These are phyloP conservation scores for Pythium rishiriense DNA, from an alignment of 352 stramenopile species.

Conservation along the genomic window DNA sequence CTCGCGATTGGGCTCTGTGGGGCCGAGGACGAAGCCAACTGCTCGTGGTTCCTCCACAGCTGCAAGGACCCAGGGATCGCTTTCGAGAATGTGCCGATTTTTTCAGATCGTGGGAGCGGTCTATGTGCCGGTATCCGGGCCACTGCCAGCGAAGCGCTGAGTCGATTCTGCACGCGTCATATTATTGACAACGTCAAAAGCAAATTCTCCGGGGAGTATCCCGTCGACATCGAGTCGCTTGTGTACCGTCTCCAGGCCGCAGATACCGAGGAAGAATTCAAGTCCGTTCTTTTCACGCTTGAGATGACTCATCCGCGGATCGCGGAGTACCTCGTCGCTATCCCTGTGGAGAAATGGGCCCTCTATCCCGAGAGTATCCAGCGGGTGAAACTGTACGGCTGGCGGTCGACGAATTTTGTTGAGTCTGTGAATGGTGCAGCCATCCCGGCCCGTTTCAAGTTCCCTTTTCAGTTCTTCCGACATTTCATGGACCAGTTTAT, in stretches of 20 bases:
- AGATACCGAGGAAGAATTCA: not conserved
- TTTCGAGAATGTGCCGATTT: not conserved
- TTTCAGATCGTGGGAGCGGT: not conserved
- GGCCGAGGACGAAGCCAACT: not conserved
- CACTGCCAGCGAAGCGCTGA: not conserved
- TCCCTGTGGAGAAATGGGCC: not conserved
- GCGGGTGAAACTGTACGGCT: no score
- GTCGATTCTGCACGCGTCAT: not conserved
- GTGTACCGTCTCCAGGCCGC: not conserved
- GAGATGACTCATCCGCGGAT: not conserved
- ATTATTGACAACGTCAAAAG: not conserved
- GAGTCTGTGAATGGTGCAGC: conserved; percentile 16
- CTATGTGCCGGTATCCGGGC: not conserved
- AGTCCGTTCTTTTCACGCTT: not conserved
- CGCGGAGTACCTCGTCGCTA: not conserved
- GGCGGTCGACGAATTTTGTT: conserved; percentile 32
- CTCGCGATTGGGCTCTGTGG: conserved; percentile 42
- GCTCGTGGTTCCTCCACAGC: not conserved
- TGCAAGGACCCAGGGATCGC: not conserved
- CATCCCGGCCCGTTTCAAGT: not conserved
- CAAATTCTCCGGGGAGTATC: not conserved
- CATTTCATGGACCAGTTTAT: not conserved
- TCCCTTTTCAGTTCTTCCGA: not conserved
- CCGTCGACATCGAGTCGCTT: not conserved
- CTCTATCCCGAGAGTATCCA: no score